Evolutionary conservation across 2,329 filamentous ascomycete species (phyloP).

Genomic region (Claviceps cyperi): DNA sequence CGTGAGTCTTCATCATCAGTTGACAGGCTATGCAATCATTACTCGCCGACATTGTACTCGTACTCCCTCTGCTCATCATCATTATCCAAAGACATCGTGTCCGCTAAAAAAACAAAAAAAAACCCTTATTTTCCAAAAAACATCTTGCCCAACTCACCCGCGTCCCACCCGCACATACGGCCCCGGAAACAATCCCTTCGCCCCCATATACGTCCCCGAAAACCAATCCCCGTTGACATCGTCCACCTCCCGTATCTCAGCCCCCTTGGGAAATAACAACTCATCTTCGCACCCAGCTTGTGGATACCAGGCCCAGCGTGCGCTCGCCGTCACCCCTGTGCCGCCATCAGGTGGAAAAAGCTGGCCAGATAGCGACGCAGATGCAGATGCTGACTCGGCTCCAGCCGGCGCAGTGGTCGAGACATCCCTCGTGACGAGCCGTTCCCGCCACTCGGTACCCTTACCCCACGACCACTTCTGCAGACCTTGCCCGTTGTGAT

Average conservation of each 20-base stretch:
- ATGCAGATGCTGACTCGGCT: conserved; percentile 11
- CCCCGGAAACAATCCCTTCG: conserved; percentile 65
- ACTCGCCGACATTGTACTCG: no score
- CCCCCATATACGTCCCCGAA: conserved; percentile 72
- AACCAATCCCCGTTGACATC: conserved; percentile 88
- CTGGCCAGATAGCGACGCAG: conserved; percentile 8
- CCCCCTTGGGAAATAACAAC: conserved; percentile 67
- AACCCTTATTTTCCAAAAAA: no score
- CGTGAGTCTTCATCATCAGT: no score
- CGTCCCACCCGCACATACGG: conserved; percentile 43
- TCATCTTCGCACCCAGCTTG: conserved; percentile 53
- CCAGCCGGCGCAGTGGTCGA: conserved; percentile 25
- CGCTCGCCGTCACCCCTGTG: conserved; percentile 46
- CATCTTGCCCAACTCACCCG: neutral
- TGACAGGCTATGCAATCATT: no score
- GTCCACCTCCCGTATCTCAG: conserved; percentile 69
- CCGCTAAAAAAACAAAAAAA: no score
- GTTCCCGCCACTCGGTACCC: conserved; percentile 24
- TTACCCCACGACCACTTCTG: conserved; percentile 40
- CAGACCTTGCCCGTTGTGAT: conserved; percentile 20
- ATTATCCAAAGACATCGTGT: no score
- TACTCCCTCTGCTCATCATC: no score
- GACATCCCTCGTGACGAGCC: conserved; percentile 38
- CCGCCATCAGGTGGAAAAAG: conserved; percentile 65
- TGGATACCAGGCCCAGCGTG: conserved; percentile 69